A percentile compares a stretch with the other conserved stretches of the same genome.
These are phyloP conservation scores for Backusella mclennaniae DNA, from an alignment of 192 early-diverging fungal genomes.

Conservation along the genomic window DNA sequence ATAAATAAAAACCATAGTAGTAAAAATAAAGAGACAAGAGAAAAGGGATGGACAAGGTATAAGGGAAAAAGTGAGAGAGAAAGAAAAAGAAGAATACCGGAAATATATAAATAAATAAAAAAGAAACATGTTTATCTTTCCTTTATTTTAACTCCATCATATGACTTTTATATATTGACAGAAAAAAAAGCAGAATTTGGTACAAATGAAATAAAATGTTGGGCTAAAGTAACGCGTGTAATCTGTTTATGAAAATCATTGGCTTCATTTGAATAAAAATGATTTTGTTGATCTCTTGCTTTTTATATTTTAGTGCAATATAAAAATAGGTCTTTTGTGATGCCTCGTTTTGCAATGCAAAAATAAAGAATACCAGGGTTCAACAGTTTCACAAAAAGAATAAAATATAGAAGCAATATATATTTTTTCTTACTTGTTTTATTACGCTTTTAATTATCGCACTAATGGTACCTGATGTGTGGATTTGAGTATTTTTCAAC, in stretches of 20 bases:
- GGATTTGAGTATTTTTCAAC: neutral
- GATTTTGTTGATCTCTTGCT: neutral
- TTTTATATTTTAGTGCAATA: neutral
- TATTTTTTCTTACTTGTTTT: neutral
- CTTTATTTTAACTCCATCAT: neutral
- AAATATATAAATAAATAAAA: neutral
- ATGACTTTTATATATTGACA: neutral
- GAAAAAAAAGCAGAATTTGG: neutral
- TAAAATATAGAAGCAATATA: neutral
- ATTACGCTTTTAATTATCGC: neutral
- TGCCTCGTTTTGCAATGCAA: slow-evolving; percentile 6
- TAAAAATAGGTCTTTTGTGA: neutral
- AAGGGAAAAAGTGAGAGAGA: neutral
- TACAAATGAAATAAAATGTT: neutral
- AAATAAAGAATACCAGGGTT: neutral
- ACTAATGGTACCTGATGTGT: neutral
- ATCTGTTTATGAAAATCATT: neutral
- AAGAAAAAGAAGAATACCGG: neutral
- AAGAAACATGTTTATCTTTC: neutral
- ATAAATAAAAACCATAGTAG: neutral
- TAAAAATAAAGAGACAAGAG: neutral
- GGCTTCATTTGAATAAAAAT: neutral
- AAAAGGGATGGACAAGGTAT: neutral
- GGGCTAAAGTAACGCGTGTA: neutral
- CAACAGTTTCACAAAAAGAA: neutral